Evolutionary conservation across 441 rosid species (phyloP).

Genomic region (Theobroma grandiflorum): DNA sequence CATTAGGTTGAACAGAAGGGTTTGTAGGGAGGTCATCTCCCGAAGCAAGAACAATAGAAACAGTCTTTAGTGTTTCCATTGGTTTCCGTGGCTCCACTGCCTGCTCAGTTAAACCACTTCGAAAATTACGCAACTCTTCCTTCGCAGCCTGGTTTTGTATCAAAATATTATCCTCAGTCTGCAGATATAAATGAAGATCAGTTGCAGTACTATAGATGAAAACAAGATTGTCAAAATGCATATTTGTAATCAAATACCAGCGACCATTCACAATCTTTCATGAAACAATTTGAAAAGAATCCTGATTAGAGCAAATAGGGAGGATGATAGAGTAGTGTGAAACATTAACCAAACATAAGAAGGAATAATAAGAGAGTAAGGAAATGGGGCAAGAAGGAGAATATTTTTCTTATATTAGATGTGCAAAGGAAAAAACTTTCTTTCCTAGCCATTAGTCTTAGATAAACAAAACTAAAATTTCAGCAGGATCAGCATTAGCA

Average conservation of each 20-base stretch:
- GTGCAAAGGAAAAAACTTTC: neutral
- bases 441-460: neutral
- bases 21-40: neutral
- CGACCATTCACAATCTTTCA: neutral
- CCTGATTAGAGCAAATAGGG: neutral
- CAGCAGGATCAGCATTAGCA: neutral
- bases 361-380: neutral
- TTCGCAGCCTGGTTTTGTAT: constrained; percentile 27
- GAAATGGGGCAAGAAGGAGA: neutral
- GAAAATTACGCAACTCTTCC: constrained; percentile 29
- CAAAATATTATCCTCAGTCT: constrained; percentile 25
- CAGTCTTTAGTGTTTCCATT: neutral
- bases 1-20: constrained; percentile 43
- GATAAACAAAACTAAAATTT: neutral
- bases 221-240: neutral
- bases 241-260: neutral
- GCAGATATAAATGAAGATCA: constrained; percentile 17
- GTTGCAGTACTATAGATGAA: neutral
- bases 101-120: constrained; percentile 19
- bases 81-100: neutral
- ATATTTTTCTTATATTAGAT: neutral
- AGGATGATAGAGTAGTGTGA: neutral
- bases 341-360: neutral
- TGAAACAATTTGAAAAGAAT: neutral
- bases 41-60: neutral